Evolutionary conservation across 148 eudicot genomes (phyloP).

Genomic region (Dysphania ambrosioides): DNA sequence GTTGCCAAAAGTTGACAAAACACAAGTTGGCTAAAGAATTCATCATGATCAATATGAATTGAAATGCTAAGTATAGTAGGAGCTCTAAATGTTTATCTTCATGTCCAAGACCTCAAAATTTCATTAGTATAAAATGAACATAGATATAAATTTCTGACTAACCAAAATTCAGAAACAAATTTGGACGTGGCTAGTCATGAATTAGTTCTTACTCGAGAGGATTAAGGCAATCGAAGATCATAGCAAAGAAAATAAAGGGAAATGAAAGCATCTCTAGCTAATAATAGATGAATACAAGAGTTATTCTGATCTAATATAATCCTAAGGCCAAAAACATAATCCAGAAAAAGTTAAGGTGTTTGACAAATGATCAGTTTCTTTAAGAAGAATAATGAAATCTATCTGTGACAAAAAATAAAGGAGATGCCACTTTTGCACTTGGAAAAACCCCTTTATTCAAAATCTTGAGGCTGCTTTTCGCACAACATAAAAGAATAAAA

Average conservation of each 20-base stretch:
- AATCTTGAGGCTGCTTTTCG: slow-evolving; percentile 17
- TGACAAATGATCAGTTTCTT: slow-evolving; percentile 18
- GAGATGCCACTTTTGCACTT: slow-evolving; percentile 35
- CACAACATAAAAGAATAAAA: slow-evolving; percentile 4
- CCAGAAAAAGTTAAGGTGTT: slow-evolving; percentile 12
- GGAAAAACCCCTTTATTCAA: slow-evolving; percentile 32
- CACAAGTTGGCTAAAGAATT: neutral
- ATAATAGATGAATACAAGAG: no score
- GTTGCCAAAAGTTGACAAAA: neutral
- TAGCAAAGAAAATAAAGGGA: neutral
- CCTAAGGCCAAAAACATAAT: slow-evolving; percentile 15
- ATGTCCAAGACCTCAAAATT: no score
- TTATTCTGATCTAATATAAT: neutral
- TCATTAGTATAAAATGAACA: neutral
- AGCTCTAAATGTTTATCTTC: neutral
- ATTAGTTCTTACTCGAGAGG: neutral
- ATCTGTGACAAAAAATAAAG: slow-evolving; percentile 14
- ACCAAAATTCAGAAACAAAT: neutral
- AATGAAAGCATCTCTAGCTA: neutral
- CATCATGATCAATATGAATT: neutral
- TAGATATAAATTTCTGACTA: neutral
- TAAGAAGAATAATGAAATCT: slow-evolving; percentile 24
- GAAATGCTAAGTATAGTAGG: neutral
- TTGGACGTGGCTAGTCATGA: neutral
- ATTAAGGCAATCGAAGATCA: neutral